Percentiles rank a stretch among this genome's conserved stretches.
Evolutionary conservation across 306 rosid genomes (phyloP).

Genomic region (Purshia tridentata): DNA sequence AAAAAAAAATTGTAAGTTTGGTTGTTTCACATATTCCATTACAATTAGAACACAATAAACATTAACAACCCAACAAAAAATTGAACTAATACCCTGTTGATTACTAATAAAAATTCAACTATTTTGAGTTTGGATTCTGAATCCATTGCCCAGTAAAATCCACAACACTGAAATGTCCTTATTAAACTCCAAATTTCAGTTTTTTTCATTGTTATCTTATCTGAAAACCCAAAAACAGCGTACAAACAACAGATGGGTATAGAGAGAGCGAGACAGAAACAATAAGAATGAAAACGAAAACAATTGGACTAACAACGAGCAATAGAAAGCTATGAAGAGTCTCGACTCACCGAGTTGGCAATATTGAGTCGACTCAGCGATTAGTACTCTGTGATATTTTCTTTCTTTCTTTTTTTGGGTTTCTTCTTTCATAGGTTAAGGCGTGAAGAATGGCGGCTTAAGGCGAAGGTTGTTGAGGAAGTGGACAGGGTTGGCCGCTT

Average conservation of each 20-base stretch:
- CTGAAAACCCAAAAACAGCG: background rate
- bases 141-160: background rate
- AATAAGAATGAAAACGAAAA: background rate
- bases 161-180: slow-evolving; percentile 2
- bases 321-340: background rate
- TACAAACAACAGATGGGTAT: background rate
- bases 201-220: background rate
- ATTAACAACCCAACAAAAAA: background rate
- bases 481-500: background rate
- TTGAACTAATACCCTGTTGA: background rate
- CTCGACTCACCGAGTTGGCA: slow-evolving; percentile 16
- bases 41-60: background rate
- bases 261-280: too few species aligned
- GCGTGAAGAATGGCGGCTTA: too few species aligned
- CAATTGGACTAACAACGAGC: background rate
- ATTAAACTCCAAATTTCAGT: background rate
- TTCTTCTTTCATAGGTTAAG: background rate
- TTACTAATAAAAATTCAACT: background rate
- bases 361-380: slow-evolving; percentile 6
- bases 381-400: background rate
- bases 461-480: background rate
- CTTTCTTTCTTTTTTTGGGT: background rate
- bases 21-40: background rate
- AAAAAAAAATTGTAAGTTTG: background rate
- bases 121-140: too few species aligned